Percentiles rank a stretch among this genome's conserved stretches.
Conservation (phyloP, 2,329 filamentous ascomycete species). For the Fusarium illudens region DNA sequence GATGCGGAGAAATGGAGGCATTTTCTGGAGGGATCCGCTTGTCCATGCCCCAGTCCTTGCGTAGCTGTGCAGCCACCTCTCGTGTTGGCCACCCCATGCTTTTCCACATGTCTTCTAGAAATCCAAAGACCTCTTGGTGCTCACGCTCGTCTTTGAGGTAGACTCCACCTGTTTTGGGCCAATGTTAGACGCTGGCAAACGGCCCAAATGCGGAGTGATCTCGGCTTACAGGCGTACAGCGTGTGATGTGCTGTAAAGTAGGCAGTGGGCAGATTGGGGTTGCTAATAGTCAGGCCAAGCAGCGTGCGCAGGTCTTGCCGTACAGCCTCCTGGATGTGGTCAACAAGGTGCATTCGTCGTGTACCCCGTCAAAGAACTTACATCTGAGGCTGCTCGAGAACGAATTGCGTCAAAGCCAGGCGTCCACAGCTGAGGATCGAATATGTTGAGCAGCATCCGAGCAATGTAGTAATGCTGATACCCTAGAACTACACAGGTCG, state of each 20-base stretch:
- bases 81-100: conserved; percentile 29
- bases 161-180: conserved; percentile 16
- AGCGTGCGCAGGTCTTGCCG: conserved; percentile 36
- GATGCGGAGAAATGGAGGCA: conserved; percentile 13
- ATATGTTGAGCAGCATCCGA: conserved; percentile 50
- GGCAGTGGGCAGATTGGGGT: conserved; percentile 35
- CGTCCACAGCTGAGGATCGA: conserved; percentile 46
- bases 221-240: conserved; percentile 37
- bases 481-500: conserved; percentile 43
- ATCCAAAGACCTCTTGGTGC: conserved; percentile 17
- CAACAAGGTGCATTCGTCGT: background rate
- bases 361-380: background rate
- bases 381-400: conserved; percentile 29
- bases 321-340: conserved; percentile 26
- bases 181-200: background rate
- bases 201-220: background rate
- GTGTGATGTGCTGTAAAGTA: conserved; percentile 42
- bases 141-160: conserved; percentile 21
- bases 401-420: conserved; percentile 38
- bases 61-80: conserved; percentile 15
- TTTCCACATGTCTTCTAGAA: conserved; percentile 22
- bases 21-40: conserved; percentile 12
- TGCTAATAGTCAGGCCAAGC: conserved; percentile 41
- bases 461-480: conserved; percentile 53
- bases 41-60: conserved; percentile 19